Base-by-base conservation (phyloP, 1,284 basidiomycete species). In the Irpex lacteus region DNA sequence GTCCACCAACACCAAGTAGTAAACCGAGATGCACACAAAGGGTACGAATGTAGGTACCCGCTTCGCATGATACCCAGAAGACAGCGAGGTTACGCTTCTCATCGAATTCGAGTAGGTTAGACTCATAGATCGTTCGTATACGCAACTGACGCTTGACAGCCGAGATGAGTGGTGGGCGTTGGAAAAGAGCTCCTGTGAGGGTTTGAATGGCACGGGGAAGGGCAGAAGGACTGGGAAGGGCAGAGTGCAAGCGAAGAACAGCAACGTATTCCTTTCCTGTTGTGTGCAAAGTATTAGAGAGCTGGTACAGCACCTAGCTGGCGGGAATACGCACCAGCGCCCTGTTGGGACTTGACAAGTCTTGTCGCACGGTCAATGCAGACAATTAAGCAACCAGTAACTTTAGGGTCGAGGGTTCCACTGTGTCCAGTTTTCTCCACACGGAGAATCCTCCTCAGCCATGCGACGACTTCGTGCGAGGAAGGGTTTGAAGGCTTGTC, bases 401-500 rank as follows among this genome's bases (percentile, higher is more conserved):
- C 98, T 79, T 99, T 99, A 60, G 98, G 98, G 79, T 99, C 98
- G 62, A 99, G 87, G 55, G 97, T 99, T 70, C 96, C 96, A 69
- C 95, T 96, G 80, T 98, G 96, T 60, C 97, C 98, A 0, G 98
- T 99, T 82, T 99, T 99, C 79, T 99, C 97, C 40, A 94, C 94
- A 34, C 97, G 90, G 60, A 99, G 80, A 70, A 99, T 99, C 34
- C 98, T 88, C 71, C 97, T 87, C 68, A 99, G 81, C 98, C 98
- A 99, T 15, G 98, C 98, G 68, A 99, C 98, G 63, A 99, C 98
- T 84, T 99, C 98, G 81, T 99, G 98, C n/a, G 97, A 98, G 4
- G 98, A 99, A 6, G 98, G 98, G 81, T 99, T 99, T 58, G 97
- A 98, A 32, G 98, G 98, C 78, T 99, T 99, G 86, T 99, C 98